These are phyloP conservation scores for Beauveria brongniartii DNA, from an alignment of 2,329 filamentous ascomycete species.

Conservation along the genomic window DNA sequence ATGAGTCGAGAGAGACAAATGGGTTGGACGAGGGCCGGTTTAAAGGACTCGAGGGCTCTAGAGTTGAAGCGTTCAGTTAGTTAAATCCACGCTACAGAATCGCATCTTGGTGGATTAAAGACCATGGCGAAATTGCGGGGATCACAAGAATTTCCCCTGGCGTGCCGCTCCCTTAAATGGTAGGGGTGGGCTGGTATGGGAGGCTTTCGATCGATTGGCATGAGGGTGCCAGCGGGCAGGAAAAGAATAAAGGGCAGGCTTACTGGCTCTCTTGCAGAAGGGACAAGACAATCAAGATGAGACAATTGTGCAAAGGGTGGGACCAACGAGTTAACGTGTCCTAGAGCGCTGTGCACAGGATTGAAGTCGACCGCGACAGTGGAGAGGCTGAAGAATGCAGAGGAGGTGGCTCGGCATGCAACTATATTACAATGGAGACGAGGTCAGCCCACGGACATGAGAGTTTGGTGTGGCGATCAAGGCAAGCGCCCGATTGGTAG, in stretches of 20 bases:
- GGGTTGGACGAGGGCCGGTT: slow-evolving; percentile 38
- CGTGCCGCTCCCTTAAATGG: slow-evolving; percentile 22
- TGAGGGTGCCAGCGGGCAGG: slow-evolving; percentile 11
- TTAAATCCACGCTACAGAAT: slow-evolving; percentile 9
- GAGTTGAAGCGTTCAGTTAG: slow-evolving; percentile 24
- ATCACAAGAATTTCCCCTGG: slow-evolving; percentile 12
- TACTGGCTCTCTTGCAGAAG: slow-evolving; percentile 42
- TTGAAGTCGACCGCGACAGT: slow-evolving; percentile 35
- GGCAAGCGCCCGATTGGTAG: slow-evolving; percentile 14
- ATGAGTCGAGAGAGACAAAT: slow-evolving; percentile 24
- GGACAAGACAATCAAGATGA: slow-evolving; percentile 38
- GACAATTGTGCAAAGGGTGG: slow-evolving; percentile 42
- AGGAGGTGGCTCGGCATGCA: slow-evolving; percentile 29
- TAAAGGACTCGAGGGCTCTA: slow-evolving; percentile 39
- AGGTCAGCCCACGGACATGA: slow-evolving; percentile 24
- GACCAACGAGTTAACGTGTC: slow-evolving; percentile 60
- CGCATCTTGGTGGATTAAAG: slow-evolving; percentile 19
- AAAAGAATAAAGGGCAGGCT: slow-evolving; percentile 29
- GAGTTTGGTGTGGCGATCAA: slow-evolving; percentile 27
- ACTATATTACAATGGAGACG: slow-evolving; percentile 18
- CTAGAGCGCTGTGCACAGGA: slow-evolving; percentile 40
- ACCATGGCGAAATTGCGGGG: slow-evolving; percentile 14
- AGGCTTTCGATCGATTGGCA: slow-evolving; percentile 19
- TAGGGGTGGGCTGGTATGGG: slow-evolving; percentile 21
- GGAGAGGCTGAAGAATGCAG: slow-evolving; percentile 30